Percentiles rank a stretch among this genome's conserved stretches.
Conservation (phyloP, 1,284 basidiomycete species). For the Rhodotorula sp. region DNA sequence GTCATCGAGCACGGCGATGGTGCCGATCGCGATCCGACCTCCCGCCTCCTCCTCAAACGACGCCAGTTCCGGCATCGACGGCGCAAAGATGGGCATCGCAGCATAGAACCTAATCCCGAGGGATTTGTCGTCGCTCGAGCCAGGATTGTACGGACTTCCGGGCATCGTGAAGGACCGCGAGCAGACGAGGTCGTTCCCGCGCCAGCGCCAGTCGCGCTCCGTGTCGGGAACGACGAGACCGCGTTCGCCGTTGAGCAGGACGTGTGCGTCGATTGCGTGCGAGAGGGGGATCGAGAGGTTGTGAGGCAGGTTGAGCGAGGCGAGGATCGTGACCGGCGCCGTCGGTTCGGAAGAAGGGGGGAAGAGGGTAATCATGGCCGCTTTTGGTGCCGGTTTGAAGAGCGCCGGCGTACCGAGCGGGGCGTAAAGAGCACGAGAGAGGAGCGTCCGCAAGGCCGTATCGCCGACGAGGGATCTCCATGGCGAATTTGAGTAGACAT, state of each 20-base stretch:
- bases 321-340: conserved; percentile 39
- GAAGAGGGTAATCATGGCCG: conserved; percentile 15
- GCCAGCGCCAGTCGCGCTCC: conserved; percentile 41
- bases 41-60: conserved; percentile 22
- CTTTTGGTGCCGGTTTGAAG: conserved; percentile 35
- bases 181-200: conserved; percentile 20
- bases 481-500: not conserved
- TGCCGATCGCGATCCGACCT: conserved; percentile 25
- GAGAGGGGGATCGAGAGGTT: conserved; percentile 32
- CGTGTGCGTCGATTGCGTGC: conserved; percentile 41
- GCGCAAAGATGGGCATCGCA: conserved; percentile 30
- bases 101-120: conserved; percentile 35
- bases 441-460: conserved; percentile 39
- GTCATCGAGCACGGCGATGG: conserved; percentile 21
- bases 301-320: conserved; percentile 40
- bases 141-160: not conserved
- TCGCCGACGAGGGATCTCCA: conserved; percentile 2
- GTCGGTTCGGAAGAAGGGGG: not conserved
- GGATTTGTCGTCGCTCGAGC: not conserved
- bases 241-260: conserved; percentile 36
- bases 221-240: conserved; percentile 40
- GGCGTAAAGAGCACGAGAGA: conserved; percentile 14
- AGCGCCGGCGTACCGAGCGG: conserved; percentile 32
- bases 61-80: conserved; percentile 17
- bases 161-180: not conserved